Base-by-base conservation (phyloP, 192 early-diverging fungal species). In the Gigaspora rosea region DNA sequence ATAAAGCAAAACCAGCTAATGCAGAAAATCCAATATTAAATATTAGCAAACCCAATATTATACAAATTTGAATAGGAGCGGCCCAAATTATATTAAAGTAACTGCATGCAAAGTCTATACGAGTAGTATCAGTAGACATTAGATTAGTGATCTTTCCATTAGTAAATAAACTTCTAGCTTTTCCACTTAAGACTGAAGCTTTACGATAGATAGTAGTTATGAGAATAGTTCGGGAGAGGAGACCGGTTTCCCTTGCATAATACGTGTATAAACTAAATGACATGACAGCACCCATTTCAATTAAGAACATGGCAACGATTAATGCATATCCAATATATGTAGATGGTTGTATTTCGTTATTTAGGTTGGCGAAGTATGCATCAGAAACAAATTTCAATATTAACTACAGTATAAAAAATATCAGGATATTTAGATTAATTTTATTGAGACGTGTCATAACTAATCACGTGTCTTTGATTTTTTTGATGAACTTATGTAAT, bases 101-200 rank as follows among this genome's bases (percentile, higher is more conserved):
- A 13, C 82, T 80, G 22, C 78, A 76, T 8, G 86, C 50, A 47
- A 88, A 75, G 77, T 88, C 86, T 20, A 94, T 81, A 69, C 89
- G 87, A 27, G 86, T 84, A 4, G 93, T 83, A 73, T 95, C 94
- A 0, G 90, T 89, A 8, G 90, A 89, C 82, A 93, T 91, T 75
- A 94, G 78, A 73, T 92, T 94, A 47, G 92, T 88, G n/a, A 94
- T 87, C 64, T 87, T 91, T 54, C 92, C 92, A 46, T 86, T 80
- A 51, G 83, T 76, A 13, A 88, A 71, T n/a, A 71, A 80, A 79
- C 4, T 80, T 70, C 1, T 82, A 80, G 85, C 86, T 66, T 84
- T 86, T 51, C 82, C 77, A 27, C 84, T 85, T n/a, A 88, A 75
- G n/a, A 82, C 51, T 35, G 87, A 79, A 51, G 80, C 78, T 62